These are phyloP conservation scores for Arbutus unedo DNA, from an alignment of 148 eudicot species.

Conservation along the genomic window DNA sequence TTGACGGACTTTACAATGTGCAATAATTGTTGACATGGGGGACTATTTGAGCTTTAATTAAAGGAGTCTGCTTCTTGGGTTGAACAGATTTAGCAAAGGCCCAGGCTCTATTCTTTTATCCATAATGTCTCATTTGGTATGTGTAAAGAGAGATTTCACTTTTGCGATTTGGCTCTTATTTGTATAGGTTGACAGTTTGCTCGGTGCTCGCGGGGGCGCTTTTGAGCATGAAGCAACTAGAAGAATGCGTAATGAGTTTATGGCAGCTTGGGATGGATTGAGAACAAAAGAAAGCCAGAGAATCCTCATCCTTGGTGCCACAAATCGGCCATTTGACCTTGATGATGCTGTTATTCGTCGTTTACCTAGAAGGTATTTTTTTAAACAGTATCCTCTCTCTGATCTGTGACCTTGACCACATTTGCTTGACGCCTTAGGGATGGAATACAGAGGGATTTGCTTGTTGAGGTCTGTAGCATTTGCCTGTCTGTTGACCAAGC, in stretches of 20 bases:
- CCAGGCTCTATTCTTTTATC: background rate
- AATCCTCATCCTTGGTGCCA: constrained; percentile 95
- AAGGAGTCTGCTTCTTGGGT: background rate
- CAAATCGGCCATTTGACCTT: constrained; percentile 98
- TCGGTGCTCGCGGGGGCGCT: constrained; percentile 98
- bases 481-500: background rate
- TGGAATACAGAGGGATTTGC: background rate
- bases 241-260: constrained; percentile 97
- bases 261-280: constrained; percentile 99
- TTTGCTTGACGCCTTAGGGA: background rate
- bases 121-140: background rate
- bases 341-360: constrained; percentile 99
- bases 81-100: background rate
- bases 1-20: background rate
- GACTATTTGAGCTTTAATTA: background rate
- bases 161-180: background rate
- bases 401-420: background rate
- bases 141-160: background rate
- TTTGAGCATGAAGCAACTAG: constrained; percentile 98
- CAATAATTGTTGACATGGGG: background rate
- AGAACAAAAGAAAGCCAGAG: constrained; percentile 92
- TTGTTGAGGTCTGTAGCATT: background rate
- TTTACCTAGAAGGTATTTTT: constrained; percentile 72
- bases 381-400: background rate
- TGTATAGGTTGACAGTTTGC: constrained; percentile 91